Percentiles rank a stretch among this genome's conserved stretches.
Evolutionary conservation across 208 protist species (phyloP).

Genomic region (Trypanosoma conorhini): DNA sequence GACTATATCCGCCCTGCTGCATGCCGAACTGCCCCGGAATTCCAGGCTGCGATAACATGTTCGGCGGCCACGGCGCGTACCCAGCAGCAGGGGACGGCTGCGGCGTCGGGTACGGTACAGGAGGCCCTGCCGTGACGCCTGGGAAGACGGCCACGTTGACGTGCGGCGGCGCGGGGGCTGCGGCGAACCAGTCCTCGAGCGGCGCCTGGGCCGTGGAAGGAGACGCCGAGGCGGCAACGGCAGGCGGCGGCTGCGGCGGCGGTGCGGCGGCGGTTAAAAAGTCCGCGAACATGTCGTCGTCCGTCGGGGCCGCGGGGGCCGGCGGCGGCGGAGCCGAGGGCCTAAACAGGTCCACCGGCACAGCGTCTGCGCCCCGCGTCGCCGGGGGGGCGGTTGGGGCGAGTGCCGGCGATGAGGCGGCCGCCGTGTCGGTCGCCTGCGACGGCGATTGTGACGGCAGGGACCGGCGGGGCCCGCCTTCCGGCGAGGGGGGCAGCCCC

Average conservation of each 20-base stretch:
- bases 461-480: not conserved
- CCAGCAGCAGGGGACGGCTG: conserved; percentile 6
- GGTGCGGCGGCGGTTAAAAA: conserved; percentile 45
- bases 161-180: not conserved
- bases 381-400: not conserved
- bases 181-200: conserved; percentile 7
- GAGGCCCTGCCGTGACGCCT: not conserved
- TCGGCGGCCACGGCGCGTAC: not conserved
- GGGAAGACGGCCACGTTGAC: not conserved
- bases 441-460: not conserved
- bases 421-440: not conserved
- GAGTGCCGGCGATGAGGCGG: not conserved
- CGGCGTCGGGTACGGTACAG: conserved; percentile 1
- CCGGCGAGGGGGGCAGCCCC: not conserved
- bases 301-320: not conserved
- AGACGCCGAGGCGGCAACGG: not conserved
- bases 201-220: conserved; percentile 2
- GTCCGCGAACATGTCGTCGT: conserved; percentile 49
- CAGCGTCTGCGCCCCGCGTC: not conserved
- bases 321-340: not conserved
- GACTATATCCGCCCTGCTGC: conserved; percentile 1
- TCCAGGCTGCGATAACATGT: not conserved
- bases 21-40: not conserved
- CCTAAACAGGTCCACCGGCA: conserved; percentile 5
- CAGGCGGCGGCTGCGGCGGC: conserved; percentile 15